Evolutionary conservation across 768 basidiomycete species (phyloP).

Genomic region (Cystofilobasidium macerans): DNA sequence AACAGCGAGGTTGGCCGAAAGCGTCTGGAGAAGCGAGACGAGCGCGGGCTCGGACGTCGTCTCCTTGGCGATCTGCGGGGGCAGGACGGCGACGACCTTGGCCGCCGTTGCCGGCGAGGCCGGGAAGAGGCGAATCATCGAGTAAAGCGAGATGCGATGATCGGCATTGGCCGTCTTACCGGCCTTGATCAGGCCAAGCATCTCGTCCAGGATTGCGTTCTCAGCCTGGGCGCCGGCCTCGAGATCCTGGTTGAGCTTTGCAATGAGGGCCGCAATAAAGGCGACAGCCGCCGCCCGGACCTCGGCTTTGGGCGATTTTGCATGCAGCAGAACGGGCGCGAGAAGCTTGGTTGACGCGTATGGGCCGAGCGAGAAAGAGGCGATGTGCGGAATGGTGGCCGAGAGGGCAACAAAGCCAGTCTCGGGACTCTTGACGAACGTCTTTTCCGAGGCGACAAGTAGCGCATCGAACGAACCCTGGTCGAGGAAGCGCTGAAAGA

Average conservation of each 20-base stretch:
- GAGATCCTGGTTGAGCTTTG: constrained; percentile 40
- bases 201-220: constrained; percentile 48
- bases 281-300: constrained; percentile 50
- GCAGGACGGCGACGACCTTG: constrained; percentile 41
- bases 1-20: constrained; percentile 52
- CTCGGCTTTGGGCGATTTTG: constrained; percentile 60
- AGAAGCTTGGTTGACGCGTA: constrained; percentile 46
- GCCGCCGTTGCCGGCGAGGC: constrained; percentile 28
- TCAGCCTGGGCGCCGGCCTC: constrained; percentile 28
- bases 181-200: constrained; percentile 60
- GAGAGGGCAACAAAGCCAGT: constrained; percentile 52
- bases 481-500: constrained; percentile 28
- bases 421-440: constrained; percentile 72
- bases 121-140: constrained; percentile 45
- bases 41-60: constrained; percentile 55
- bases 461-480: constrained; percentile 48
- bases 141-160: constrained; percentile 68
- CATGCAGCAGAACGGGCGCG: constrained; percentile 49
- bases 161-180: constrained; percentile 82
- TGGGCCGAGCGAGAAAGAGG: constrained; percentile 51
- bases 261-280: constrained; percentile 48
- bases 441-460: constrained; percentile 66
- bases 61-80: constrained; percentile 56
- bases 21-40: constrained; percentile 46
- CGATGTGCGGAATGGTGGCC: constrained; percentile 12